Conservation (phyloP, 1,284 basidiomycete species). For the Apiotrichum gracile region DNA sequence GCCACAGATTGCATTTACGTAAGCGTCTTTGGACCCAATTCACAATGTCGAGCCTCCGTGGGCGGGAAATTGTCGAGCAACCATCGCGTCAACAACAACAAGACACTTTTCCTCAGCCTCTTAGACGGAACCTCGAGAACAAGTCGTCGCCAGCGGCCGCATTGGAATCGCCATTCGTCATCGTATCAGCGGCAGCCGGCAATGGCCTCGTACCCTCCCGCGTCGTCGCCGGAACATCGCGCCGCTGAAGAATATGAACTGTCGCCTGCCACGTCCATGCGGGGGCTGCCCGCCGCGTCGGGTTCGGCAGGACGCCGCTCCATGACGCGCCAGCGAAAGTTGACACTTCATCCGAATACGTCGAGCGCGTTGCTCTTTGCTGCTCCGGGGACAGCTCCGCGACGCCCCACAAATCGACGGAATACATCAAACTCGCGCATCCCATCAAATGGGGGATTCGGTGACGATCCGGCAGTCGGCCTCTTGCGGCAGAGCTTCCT, state of each 20-base stretch:
- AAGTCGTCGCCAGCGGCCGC: too few species aligned
- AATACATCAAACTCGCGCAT: neutral
- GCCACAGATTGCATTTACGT: too few species aligned
- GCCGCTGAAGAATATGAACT: constrained; percentile 37
- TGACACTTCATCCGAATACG: constrained; percentile 30
- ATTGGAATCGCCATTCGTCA: too few species aligned
- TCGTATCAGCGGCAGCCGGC: neutral
- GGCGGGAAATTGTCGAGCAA: too few species aligned
- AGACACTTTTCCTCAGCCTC: too few species aligned
- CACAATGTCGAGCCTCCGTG: too few species aligned
- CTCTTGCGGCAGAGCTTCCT: constrained; percentile 8
- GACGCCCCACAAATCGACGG: constrained; percentile 3
- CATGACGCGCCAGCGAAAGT: constrained; percentile 13
- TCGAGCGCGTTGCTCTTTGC: constrained; percentile 31
- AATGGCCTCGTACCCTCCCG: constrained; percentile 19
- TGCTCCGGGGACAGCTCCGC: constrained; percentile 12
- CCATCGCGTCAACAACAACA: too few species aligned
- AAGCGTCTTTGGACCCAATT: too few species aligned
- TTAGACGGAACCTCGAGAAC: too few species aligned
- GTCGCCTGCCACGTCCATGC: neutral
- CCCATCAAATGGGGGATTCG: too few species aligned
- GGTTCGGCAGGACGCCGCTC: constrained; percentile 2
- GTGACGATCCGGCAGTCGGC: neutral
- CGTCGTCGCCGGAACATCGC: constrained; percentile 1
- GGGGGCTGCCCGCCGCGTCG: constrained; percentile 1